A percentile compares a stretch with the other conserved stretches of the same genome.
phyloP scores from a whole-genome alignment of 768 basidiomycete species.

The Collybia sordida region DNA sequence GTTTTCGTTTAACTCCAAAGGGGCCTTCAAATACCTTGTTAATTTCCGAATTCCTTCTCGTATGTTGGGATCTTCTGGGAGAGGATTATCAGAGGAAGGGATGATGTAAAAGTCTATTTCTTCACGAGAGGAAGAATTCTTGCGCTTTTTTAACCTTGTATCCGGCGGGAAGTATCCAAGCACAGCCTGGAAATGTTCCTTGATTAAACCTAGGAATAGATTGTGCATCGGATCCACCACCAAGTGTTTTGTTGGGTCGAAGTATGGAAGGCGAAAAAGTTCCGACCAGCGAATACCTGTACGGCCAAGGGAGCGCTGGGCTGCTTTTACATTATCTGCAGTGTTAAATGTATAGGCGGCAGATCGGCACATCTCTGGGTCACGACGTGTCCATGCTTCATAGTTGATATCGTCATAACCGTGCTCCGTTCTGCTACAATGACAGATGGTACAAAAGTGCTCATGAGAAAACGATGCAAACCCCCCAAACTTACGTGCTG shows the following conservation, averaged over 20 bases:
- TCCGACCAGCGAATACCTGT: slow-evolving; percentile 29
- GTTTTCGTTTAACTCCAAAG: slow-evolving; percentile 2
- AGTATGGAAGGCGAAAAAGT: slow-evolving; percentile 25
- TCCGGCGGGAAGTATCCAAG: no score
- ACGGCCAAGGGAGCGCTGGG: no score
- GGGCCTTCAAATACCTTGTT: background rate
- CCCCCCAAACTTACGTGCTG: slow-evolving; percentile 22
- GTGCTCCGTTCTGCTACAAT: slow-evolving; percentile 1
- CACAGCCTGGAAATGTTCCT: background rate
- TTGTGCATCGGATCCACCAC: slow-evolving; percentile 29
- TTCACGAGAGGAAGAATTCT: background rate
- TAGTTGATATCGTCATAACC: background rate
- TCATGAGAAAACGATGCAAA: slow-evolving; percentile 14
- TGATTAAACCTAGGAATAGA: slow-evolving; percentile 9
- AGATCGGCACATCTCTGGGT: no score
- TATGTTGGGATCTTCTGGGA: background rate
- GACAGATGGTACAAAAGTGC: slow-evolving; percentile 16
- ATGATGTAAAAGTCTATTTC: background rate
- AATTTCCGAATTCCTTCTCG: background rate
- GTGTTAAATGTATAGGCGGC: no score
- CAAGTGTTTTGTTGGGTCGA: slow-evolving; percentile 18
- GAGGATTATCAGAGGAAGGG: background rate
- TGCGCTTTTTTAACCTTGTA: no score
- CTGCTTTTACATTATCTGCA: no score
- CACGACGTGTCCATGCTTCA: background rate